phyloP scores from a whole-genome alignment of 202 grass and related monocot genomes.

The Panicum hallii region DNA sequence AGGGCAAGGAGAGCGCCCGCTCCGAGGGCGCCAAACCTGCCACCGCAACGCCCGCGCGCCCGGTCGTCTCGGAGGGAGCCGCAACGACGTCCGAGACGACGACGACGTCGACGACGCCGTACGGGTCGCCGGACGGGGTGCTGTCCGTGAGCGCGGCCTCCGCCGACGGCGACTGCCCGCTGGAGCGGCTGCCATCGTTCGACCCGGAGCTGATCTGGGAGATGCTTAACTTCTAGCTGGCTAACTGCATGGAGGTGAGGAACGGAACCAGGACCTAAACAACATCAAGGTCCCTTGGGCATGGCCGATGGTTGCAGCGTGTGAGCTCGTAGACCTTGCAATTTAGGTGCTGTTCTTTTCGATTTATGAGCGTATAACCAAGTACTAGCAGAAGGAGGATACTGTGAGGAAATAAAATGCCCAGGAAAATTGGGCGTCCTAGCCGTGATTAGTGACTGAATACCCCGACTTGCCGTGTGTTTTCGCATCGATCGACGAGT shows the following conservation, averaged over 20 bases:
- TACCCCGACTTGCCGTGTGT: slow-evolving; percentile 32
- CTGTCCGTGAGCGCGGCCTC: slow-evolving; percentile 27
- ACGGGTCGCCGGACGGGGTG: slow-evolving; percentile 47
- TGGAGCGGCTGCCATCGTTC: slow-evolving; percentile 79
- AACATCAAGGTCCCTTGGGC: slow-evolving; percentile 21
- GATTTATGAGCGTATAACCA: slow-evolving; percentile 8
- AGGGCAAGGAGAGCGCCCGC: slow-evolving; percentile 9
- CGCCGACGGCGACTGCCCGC: slow-evolving; percentile 49
- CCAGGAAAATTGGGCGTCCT: slow-evolving; percentile 26
- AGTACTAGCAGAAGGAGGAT: slow-evolving; percentile 13
- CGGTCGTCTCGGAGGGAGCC: slow-evolving; percentile 42
- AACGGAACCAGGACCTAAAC: background rate
- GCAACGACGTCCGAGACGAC: slow-evolving; percentile 41
- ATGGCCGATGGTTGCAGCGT: slow-evolving; percentile 31
- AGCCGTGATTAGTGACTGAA: slow-evolving; percentile 27
- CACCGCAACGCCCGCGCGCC: background rate
- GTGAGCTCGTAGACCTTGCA: slow-evolving; percentile 17
- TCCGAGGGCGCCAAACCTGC: background rate
- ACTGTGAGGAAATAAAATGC: slow-evolving; percentile 43
- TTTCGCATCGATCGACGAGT: slow-evolving; percentile 39
- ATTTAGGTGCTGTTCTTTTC: slow-evolving; percentile 35
- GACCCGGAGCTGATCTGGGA: slow-evolving; percentile 87
- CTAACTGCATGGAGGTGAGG: background rate
- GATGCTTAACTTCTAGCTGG: slow-evolving; percentile 62
- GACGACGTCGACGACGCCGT: slow-evolving; percentile 35